These are phyloP conservation scores for Lupinus albus DNA, from an alignment of 306 rosid species.

Conservation along the genomic window DNA sequence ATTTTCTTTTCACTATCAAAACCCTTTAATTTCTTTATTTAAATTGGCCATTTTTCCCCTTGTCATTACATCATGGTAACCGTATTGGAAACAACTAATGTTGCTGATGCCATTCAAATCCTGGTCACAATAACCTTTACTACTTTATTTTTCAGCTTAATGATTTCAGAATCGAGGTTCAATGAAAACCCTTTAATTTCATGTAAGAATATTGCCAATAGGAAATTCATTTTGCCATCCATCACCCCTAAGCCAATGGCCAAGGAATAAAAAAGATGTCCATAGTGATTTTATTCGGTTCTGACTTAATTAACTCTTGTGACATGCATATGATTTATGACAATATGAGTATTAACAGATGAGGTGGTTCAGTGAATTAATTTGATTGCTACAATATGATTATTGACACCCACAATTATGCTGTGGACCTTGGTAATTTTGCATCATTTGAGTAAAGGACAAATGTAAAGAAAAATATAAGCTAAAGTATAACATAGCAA, in stretches of 20 bases:
- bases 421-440: constrained; percentile 21
- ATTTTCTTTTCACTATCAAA: constrained; percentile 9
- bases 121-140: constrained; percentile 44
- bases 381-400: constrained; percentile 18
- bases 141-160: constrained; percentile 37
- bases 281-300: too few species aligned
- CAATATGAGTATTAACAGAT: background rate
- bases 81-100: constrained; percentile 46
- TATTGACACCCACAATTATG: constrained; percentile 23
- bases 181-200: constrained; percentile 16
- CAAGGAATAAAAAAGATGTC: too few species aligned
- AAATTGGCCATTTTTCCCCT: constrained; percentile 34
- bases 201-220: constrained; percentile 2
- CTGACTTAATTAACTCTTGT: too few species aligned
- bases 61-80: constrained; percentile 42
- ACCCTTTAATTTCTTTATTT: too few species aligned
- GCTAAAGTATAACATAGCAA: constrained; percentile 4
- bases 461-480: constrained; percentile 9
- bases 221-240: too few species aligned
- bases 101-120: constrained; percentile 42
- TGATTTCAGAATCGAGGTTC: constrained; percentile 3
- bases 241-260: too few species aligned
- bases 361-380: background rate
- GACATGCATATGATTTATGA: too few species aligned
- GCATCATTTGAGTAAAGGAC: constrained; percentile 25